phyloP scores from a whole-genome alignment of 805 yeast species.

The Kockiozyma suomiensis region DNA sequence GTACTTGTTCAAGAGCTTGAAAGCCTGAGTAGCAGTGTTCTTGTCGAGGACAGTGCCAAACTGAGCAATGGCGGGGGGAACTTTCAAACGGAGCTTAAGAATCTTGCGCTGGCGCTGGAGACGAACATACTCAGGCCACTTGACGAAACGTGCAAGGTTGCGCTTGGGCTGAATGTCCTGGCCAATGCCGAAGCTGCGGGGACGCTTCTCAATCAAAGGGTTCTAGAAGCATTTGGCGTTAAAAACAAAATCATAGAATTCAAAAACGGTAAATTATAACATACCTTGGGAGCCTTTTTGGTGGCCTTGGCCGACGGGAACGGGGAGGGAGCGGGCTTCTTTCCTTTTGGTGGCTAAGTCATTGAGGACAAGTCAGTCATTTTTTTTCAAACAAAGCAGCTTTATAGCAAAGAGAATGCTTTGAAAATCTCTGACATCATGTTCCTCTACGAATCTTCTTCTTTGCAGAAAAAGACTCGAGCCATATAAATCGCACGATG shows the following conservation, averaged over 20 bases:
- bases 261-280: conserved; percentile 15
- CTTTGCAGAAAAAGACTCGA: conserved; percentile 20
- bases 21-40: conserved; percentile 97
- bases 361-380: conserved; percentile 45
- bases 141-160: conserved; percentile 95
- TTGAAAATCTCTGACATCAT: conserved; percentile 23
- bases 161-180: conserved; percentile 92
- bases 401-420: conserved; percentile 9
- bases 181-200: conserved; percentile 95
- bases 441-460: conserved; percentile 30
- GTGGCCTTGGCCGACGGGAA: conserved; percentile 70
- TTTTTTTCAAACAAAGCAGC: conserved; percentile 11
- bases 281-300: conserved; percentile 49
- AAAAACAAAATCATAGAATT: background rate
- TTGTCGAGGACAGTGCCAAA: conserved; percentile 95
- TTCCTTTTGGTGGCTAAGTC: conserved; percentile 63
- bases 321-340: conserved; percentile 99
- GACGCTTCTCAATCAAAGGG: conserved; percentile 87
- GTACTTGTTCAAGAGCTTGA: conserved; percentile 98
- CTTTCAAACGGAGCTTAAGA: conserved; percentile 93
- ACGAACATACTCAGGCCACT: conserved; percentile 99
- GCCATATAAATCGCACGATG: conserved; percentile 3
- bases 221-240: conserved; percentile 51
- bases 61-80: conserved; percentile 98
- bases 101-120: conserved; percentile 99